Percentiles rank a stretch among this genome's conserved stretches.
These are phyloP conservation scores for Morella rubra DNA, from an alignment of 306 rosid genomes.

Conservation along the genomic window DNA sequence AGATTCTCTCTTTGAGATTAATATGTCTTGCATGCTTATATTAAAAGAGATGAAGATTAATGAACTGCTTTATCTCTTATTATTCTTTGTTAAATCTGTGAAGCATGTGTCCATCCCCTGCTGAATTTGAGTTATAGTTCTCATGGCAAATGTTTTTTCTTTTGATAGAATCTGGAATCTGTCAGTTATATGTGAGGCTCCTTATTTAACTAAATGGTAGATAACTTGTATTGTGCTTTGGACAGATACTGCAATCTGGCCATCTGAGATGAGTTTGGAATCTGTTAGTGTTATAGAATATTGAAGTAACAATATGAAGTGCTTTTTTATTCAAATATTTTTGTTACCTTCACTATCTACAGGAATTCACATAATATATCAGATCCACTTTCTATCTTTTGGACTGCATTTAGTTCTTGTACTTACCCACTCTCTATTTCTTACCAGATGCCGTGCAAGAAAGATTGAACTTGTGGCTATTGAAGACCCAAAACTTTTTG, in stretches of 20 bases:
- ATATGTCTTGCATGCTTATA: neutral
- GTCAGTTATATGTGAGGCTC: neutral
- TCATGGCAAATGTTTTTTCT: neutral
- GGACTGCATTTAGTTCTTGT: conserved; percentile 8
- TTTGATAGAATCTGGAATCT: neutral
- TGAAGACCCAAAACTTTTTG: conserved; percentile 75
- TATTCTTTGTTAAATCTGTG: too few species aligned
- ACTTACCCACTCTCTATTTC: conserved; percentile 5
- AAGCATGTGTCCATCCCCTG: neutral
- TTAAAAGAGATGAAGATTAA: neutral
- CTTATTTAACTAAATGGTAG: too few species aligned
- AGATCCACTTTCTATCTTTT: neutral
- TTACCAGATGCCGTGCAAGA: conserved; percentile 69
- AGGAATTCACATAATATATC: neutral
- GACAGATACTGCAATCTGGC: neutral
- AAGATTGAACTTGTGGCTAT: conserved; percentile 58
- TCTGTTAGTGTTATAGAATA: neutral
- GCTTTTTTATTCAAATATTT: neutral
- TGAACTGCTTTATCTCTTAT: neutral
- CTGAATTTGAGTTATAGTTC: neutral
- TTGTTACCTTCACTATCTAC: neutral
- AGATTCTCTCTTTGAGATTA: neutral
- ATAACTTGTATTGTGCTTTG: neutral
- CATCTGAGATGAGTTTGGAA: neutral
- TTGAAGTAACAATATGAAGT: neutral